These are phyloP conservation scores for Otatea glauca DNA, from an alignment of 176 grass and related monocot genomes.

Conservation along the genomic window DNA sequence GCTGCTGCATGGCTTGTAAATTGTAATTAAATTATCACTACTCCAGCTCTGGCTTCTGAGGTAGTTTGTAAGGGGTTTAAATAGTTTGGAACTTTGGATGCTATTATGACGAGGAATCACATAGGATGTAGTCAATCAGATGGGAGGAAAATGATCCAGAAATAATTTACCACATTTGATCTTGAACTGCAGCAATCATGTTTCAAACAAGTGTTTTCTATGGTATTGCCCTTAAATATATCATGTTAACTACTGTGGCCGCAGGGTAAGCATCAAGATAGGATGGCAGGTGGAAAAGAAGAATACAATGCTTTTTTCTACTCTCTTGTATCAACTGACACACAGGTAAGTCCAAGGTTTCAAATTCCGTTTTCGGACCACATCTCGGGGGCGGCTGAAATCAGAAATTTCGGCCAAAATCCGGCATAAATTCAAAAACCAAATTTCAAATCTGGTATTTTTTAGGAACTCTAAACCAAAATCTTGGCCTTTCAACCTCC, in stretches of 20 bases:
- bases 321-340: conserved; percentile 98
- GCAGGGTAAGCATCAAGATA: conserved; percentile 92
- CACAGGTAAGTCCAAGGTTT: conserved; percentile 58
- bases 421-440: too few species aligned
- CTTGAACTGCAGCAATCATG: neutral
- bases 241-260: conserved; percentile 23
- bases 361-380: too few species aligned
- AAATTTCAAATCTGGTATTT: too few species aligned
- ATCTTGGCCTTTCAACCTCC: too few species aligned
- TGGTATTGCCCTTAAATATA: conserved; percentile 19
- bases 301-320: conserved; percentile 99
- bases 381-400: too few species aligned
- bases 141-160: neutral
- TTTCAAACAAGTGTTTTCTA: conserved; percentile 7
- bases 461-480: too few species aligned
- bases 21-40: conserved; percentile 2
- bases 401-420: too few species aligned
- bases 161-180: conserved; percentile 1
- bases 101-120: conserved; percentile 7
- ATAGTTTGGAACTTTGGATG: conserved; percentile 28
- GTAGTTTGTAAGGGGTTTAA: neutral
- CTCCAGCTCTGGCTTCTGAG: conserved; percentile 10
- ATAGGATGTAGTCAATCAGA: neutral
- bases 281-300: conserved; percentile 98
- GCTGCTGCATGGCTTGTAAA: neutral